Conservation (phyloP, 805 yeast species). For the Barnettozyma californica region DNA sequence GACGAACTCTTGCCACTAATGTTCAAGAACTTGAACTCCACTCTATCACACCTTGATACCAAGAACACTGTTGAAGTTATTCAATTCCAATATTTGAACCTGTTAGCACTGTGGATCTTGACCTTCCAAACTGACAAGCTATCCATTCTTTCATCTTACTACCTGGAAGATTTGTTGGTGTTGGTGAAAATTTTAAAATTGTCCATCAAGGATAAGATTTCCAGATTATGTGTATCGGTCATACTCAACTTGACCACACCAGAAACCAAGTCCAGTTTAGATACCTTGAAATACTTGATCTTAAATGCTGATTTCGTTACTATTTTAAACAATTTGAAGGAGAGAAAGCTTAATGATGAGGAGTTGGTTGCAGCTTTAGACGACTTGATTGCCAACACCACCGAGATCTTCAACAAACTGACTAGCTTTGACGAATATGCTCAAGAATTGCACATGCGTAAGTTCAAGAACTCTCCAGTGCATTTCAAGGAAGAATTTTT, state of each 20-base stretch:
- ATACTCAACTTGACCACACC: constrained; percentile 53
- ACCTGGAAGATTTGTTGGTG: constrained; percentile 41
- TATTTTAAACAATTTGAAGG: constrained; percentile 61
- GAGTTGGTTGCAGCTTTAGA: constrained; percentile 75
- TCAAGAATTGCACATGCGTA: constrained; percentile 75
- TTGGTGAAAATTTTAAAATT: constrained; percentile 56
- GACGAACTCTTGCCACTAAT: constrained; percentile 42
- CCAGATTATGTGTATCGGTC: constrained; percentile 75
- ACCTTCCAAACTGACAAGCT: constrained; percentile 59
- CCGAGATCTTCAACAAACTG: constrained; percentile 68
- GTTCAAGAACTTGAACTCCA: constrained; percentile 38
- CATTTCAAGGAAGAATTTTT: constrained; percentile 87
- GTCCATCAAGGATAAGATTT: constrained; percentile 88
- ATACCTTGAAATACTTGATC: constrained; percentile 58
- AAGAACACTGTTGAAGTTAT: constrained; percentile 23
- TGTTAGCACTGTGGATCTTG: constrained; percentile 79
- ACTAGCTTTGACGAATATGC: constrained; percentile 91
- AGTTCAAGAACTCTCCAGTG: constrained; percentile 85
- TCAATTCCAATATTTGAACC: constrained; percentile 78
- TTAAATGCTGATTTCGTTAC: constrained; percentile 73
- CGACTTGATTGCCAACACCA: constrained; percentile 51
- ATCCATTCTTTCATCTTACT: constrained; percentile 47
- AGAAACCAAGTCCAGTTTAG: constrained; percentile 33
- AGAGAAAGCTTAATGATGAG: constrained; percentile 92
- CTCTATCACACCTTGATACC: constrained; percentile 17